These are phyloP conservation scores for Melocanna baccifera DNA, from an alignment of 176 grass and related monocot species.

Conservation along the genomic window DNA sequence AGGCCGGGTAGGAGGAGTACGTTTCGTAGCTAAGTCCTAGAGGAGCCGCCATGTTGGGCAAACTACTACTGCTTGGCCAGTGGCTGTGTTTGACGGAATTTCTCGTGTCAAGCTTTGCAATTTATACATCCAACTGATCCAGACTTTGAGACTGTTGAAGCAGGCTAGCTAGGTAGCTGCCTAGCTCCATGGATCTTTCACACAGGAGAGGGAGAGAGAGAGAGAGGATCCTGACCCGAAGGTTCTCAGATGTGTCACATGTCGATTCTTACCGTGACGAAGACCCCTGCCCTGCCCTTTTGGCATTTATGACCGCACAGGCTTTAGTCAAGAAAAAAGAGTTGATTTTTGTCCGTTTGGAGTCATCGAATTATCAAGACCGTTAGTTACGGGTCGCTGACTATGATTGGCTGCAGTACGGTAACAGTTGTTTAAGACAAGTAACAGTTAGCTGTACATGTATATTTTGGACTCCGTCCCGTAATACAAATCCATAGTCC, in stretches of 20 bases:
- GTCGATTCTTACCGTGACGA: background rate
- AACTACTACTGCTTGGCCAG: background rate
- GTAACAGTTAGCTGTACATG: background rate
- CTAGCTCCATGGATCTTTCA: constrained; percentile 24
- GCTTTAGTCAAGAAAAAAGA: background rate
- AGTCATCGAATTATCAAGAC: background rate
- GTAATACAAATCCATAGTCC: no score
- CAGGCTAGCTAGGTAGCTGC: background rate
- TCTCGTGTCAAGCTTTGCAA: constrained; percentile 17
- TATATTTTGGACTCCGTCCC: background rate
- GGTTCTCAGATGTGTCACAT: constrained; percentile 33
- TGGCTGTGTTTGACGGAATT: constrained; percentile 24
- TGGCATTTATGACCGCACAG: constrained; percentile 12
- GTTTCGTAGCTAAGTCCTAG: constrained; percentile 29
- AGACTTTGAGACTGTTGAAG: background rate
- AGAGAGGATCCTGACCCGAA: constrained; percentile 9
- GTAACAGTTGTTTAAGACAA: background rate
- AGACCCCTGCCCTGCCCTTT: background rate
- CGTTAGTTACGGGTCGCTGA: background rate
- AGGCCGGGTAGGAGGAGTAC: background rate
- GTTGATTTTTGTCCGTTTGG: background rate
- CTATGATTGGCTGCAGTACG: background rate
- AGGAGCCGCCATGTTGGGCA: constrained; percentile 35
- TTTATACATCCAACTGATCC: constrained; percentile 17
- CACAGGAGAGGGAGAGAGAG: background rate